phyloP scores from a whole-genome alignment of 2,329 filamentous ascomycete species.

The Thermothelomyces thermophilus region DNA sequence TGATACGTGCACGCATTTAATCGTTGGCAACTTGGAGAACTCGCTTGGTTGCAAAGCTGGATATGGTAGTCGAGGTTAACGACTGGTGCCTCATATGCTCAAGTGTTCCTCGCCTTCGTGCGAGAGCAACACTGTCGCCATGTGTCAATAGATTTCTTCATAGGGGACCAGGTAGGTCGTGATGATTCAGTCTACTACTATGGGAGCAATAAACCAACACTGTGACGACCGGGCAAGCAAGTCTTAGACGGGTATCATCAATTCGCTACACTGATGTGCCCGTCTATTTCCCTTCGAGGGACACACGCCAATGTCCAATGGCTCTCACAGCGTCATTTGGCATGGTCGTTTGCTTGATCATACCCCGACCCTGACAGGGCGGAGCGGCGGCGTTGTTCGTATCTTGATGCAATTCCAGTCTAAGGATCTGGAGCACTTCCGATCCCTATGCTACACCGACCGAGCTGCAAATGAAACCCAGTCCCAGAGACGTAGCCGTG shows the following conservation, averaged over 20 bases:
- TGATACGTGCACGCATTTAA: no score
- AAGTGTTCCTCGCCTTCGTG: no score
- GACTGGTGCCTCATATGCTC: background rate
- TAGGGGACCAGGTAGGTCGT: no score
- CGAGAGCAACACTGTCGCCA: no score
- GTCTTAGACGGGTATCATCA: conserved; percentile 12
- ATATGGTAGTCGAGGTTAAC: background rate
- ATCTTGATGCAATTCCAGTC: conserved; percentile 30
- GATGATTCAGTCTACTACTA: no score
- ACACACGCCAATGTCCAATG: conserved; percentile 3
- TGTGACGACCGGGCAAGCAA: no score
- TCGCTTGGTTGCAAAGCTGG: no score
- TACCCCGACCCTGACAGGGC: conserved; percentile 18
- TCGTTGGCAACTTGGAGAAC: no score
- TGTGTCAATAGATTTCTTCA: no score
- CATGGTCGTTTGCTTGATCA: conserved; percentile 16
- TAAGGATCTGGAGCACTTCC: conserved; percentile 32
- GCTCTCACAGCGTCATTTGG: conserved; percentile 12
- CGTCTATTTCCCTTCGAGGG: conserved; percentile 1
- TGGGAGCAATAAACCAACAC: no score
- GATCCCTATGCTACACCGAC: conserved; percentile 32
- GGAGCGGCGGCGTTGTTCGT: conserved; percentile 20
- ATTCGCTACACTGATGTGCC: conserved; percentile 11
- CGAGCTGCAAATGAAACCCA: conserved; percentile 27
- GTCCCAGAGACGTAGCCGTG: conserved; percentile 28